A percentile compares a stretch with the other conserved stretches of the same genome.
Conservation (phyloP, 2,329 filamentous ascomycete genomes). For the Fusarium goolgardi region DNA sequence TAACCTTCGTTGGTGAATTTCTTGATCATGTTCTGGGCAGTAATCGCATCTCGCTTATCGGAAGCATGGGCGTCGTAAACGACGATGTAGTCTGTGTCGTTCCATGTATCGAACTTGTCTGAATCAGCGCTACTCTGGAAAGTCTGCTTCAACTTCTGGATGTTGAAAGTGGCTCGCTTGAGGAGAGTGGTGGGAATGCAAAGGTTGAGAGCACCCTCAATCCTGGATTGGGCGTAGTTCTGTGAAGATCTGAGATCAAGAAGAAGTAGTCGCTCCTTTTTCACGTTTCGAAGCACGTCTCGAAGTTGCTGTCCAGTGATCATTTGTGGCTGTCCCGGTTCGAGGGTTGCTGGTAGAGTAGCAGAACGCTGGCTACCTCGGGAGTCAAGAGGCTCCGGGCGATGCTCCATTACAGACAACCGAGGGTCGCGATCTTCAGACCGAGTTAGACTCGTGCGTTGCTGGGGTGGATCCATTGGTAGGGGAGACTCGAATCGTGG, state of each 20-base stretch:
- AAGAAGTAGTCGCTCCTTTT: constrained; percentile 67
- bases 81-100: constrained; percentile 77
- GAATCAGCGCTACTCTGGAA: constrained; percentile 80
- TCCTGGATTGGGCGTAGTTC: constrained; percentile 79
- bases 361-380: constrained; percentile 54
- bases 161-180: constrained; percentile 89
- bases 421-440: constrained; percentile 65
- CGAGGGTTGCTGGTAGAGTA: constrained; percentile 64
- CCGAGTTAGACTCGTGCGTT: constrained; percentile 52
- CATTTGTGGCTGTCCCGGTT: constrained; percentile 61
- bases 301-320: constrained; percentile 66
- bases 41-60: constrained; percentile 81
- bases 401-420: constrained; percentile 65
- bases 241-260: constrained; percentile 89
- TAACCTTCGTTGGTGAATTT: constrained; percentile 92
- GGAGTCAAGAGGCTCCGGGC: constrained; percentile 53
- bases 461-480: constrained; percentile 46
- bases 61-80: constrained; percentile 86
- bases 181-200: constrained; percentile 95
- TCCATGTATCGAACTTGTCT: constrained; percentile 81
- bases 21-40: constrained; percentile 87
- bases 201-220: constrained; percentile 85
- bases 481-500: constrained; percentile 57
- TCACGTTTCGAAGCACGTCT: constrained; percentile 62
- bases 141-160: constrained; percentile 87